Conservation (phyloP, 164 flowering plant species). For the Annona squamosa region DNA sequence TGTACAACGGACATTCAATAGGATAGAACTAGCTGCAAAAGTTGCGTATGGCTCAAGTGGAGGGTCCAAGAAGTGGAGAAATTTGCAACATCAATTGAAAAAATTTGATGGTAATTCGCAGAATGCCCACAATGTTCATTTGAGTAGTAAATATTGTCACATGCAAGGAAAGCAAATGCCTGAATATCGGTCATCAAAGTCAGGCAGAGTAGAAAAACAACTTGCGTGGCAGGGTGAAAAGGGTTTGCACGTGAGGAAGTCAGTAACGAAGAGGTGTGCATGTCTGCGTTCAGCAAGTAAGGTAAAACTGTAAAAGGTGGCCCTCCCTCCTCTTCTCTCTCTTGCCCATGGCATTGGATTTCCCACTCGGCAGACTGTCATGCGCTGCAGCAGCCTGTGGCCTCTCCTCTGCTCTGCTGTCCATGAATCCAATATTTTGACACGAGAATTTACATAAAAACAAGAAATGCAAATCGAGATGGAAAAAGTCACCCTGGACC, state of each 20-base stretch:
- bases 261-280: conserved; percentile 13
- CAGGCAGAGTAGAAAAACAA: not conserved
- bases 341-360: conserved; percentile 12
- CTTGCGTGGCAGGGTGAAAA: not conserved
- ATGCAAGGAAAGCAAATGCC: not conserved
- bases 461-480: not conserved
- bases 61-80: not conserved
- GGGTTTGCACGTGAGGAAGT: conserved; percentile 32
- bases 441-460: not conserved
- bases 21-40: too few species aligned
- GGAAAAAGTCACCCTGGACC: not conserved
- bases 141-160: not conserved
- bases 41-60: not conserved
- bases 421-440: too few species aligned
- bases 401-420: not conserved
- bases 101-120: not conserved
- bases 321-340: not conserved
- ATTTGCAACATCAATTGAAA: not conserved
- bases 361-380: conserved; percentile 24
- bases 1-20: too few species aligned
- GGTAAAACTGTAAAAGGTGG: not conserved
- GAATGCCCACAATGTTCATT: too few species aligned
- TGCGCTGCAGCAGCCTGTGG: conserved; percentile 18
- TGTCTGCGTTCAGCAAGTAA: conserved; percentile 19
- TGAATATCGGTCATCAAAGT: not conserved